Percentiles rank a stretch among this genome's conserved stretches.
phyloP scores from a whole-genome alignment of 257 asterid species.

The Fraxinus excelsior region DNA sequence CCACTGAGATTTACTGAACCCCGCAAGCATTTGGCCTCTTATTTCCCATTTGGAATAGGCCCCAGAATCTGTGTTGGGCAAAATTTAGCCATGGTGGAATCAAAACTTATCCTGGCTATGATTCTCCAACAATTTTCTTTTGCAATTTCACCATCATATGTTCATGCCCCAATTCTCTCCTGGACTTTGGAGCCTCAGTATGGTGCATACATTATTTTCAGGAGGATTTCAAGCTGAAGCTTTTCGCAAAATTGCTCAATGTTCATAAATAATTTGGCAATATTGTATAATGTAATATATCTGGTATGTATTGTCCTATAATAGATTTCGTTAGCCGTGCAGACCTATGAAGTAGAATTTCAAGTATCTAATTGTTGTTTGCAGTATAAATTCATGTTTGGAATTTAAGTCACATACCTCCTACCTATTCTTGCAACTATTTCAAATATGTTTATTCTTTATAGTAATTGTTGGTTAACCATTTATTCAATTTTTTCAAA shows the following conservation, averaged over 20 bases:
- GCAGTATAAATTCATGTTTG: no score
- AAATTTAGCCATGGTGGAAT: slow-evolving; percentile 41
- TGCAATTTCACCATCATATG: slow-evolving; percentile 39
- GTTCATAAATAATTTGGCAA: not conserved
- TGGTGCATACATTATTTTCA: slow-evolving; percentile 37
- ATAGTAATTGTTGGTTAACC: no score
- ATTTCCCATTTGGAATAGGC: slow-evolving; percentile 41
- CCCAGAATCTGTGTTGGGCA: slow-evolving; percentile 44
- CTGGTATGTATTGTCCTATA: not conserved
- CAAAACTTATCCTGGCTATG: slow-evolving; percentile 38
- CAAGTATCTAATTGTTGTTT: no score
- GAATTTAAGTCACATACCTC: no score
- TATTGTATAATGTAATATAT: not conserved
- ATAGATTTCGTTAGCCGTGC: not conserved
- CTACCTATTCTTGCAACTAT: no score
- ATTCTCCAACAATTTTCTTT: slow-evolving; percentile 29
- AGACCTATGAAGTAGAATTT: no score
- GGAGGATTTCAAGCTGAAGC: slow-evolving; percentile 12
- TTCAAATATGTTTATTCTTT: no score
- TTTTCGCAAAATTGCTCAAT: not conserved
- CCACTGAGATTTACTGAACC: slow-evolving; percentile 34
- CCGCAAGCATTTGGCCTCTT: slow-evolving; percentile 35
- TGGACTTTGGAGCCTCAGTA: slow-evolving; percentile 37
- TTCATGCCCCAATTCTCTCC: slow-evolving; percentile 32
- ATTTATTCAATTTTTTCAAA: no score